Evolutionary conservation across 2,329 filamentous ascomycete genomes (phyloP), one percentile per base, ranked within the genome.

Genomic region (Fusarium globosum): DNA sequence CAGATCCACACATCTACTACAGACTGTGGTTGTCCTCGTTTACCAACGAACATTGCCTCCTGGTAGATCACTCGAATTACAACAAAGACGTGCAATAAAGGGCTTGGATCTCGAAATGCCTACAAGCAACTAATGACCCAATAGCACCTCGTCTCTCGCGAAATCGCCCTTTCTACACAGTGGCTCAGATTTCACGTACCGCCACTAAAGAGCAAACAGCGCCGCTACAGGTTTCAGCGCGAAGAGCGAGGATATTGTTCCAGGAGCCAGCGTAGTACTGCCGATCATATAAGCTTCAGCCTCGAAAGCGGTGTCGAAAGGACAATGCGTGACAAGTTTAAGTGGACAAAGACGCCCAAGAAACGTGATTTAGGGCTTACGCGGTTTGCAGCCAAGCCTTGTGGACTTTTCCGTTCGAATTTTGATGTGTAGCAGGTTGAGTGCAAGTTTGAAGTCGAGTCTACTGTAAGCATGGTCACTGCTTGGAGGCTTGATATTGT

Each of bases 401-500:
- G 33, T 35, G 39, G 58, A 39, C 35, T 35, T 59, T 46, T 9
- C 21, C 33, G 35, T n/a, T 20, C n/a, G 16, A 11, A 36, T 38
- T 6, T 33, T n/a, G 4, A 49, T 33, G 18, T n/a, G 21, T 18
- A 6, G 18, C 18, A 26, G 7, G 16, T 15, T 23, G 30, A 15
- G 30, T 23, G 28, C 48, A 14, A 51, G 16, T 14, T 20, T 23
- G 30, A 35, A 35, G n/a, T 21, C 21, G 9, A 36, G 55, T 26
- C 4, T 10, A 41, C n/a, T 13, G 9, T 33, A 23, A 46, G 42
- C 41, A n/a, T 69, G 57, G 45, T 14, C 66, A 36, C 45, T 42
- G 66, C 58, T 57, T 48, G 12, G 30, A 53, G 51, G 51, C 45
- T 69, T 69, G 35, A 41, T 65, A 69, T 69, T 69, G 65, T 69